A percentile compares a stretch with the other conserved stretches of the same genome.
These are phyloP conservation scores for Heimioporus sp. DNA, from an alignment of 768 basidiomycete genomes.

Conservation along the genomic window DNA sequence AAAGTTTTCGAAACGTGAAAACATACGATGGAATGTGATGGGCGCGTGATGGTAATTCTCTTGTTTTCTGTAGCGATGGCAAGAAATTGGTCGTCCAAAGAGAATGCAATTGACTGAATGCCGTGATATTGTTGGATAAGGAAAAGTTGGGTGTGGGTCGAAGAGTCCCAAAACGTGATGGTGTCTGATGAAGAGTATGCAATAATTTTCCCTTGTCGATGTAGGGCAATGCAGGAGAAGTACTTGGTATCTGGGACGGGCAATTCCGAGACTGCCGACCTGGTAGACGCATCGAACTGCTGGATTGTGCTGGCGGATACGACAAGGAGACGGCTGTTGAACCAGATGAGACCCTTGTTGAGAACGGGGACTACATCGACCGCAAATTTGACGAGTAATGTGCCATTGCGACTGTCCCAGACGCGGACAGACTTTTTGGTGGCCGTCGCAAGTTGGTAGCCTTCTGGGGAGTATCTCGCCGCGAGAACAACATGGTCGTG, in stretches of 20 bases:
- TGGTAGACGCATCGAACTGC: neutral
- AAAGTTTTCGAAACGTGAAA: too few relatives aligned
- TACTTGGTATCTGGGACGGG: neutral
- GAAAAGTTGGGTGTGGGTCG: neutral
- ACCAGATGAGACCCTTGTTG: slow-evolving; percentile 9
- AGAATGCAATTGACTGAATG: slow-evolving; percentile 1
- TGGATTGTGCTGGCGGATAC: neutral
- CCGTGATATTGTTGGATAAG: neutral
- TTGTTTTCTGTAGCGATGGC: neutral
- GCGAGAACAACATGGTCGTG: too few relatives aligned
- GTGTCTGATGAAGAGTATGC: neutral
- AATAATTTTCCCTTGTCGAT: neutral
- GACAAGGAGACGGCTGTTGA: neutral
- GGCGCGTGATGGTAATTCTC: too few relatives aligned
- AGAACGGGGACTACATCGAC: neutral
- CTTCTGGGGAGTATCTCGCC: too few relatives aligned
- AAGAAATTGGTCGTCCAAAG: neutral
- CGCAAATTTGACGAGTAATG: neutral
- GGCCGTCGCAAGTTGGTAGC: neutral
- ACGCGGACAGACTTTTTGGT: neutral
- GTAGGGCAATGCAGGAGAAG: neutral
- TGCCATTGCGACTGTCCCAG: neutral
- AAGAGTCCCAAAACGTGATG: slow-evolving; percentile 2
- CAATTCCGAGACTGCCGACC: neutral
- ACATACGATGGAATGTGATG: too few relatives aligned